A percentile compares a stretch with the other conserved stretches of the same genome.
Conservation (phyloP, 192 early-diverging fungal genomes). For the Rhizophlyctis rosea region DNA sequence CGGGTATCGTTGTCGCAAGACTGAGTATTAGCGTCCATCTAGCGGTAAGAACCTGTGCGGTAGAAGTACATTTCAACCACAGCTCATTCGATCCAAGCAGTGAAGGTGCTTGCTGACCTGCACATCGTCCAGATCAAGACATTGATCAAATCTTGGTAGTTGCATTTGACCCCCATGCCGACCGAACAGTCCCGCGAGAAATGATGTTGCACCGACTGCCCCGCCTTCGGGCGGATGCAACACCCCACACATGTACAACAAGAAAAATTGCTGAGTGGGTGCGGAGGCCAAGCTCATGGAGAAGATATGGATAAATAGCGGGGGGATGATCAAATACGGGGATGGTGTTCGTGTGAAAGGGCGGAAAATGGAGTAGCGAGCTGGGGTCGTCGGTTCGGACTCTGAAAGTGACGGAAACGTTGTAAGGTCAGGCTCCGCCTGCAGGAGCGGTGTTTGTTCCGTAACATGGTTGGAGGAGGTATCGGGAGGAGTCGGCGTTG, state of each 20-base stretch:
- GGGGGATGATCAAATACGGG: conserved; percentile 18
- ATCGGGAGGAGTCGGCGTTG: too few relatives aligned
- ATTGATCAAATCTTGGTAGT: conserved; percentile 17
- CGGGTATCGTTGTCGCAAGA: conserved; percentile 31
- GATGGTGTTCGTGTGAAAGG: too few relatives aligned
- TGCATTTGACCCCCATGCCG: too few relatives aligned
- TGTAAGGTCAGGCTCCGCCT: too few relatives aligned
- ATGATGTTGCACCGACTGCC: too few relatives aligned
- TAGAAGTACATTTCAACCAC: not conserved
- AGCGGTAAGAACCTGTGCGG: conserved; percentile 24
- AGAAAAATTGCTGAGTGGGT: conserved; percentile 29
- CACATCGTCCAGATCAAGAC: conserved; percentile 18
- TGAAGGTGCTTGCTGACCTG: conserved; percentile 8
- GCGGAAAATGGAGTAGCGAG: too few relatives aligned
- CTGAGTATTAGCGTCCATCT: conserved; percentile 32
- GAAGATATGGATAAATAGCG: conserved; percentile 20
- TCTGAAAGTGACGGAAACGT: too few relatives aligned
- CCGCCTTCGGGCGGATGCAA: not conserved
- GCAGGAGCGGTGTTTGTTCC: too few relatives aligned
- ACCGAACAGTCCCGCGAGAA: too few relatives aligned
- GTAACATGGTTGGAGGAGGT: too few relatives aligned
- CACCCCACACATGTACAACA: conserved; percentile 25
- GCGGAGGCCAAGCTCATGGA: conserved; percentile 13
- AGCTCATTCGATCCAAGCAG: not conserved
- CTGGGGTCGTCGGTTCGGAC: too few relatives aligned